Base-by-base conservation (phyloP, 371 early-diverging fungal species). In the Coemansia sp. region DNA sequence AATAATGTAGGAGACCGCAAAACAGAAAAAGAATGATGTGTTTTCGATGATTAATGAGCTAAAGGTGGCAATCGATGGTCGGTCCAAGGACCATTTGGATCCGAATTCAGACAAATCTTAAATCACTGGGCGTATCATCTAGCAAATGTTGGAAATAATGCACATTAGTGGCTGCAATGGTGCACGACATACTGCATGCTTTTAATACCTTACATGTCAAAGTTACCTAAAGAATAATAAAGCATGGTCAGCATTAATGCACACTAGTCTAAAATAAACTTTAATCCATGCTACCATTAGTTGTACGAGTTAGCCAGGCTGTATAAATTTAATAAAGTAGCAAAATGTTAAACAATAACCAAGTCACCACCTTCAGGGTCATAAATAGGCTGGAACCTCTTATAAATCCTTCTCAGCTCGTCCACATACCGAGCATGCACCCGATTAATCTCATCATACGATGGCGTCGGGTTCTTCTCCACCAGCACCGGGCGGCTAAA, bases 321-420 rank as follows among this genome's bases (percentile, higher is more conserved):
- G 45, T 45, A 6, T n/a, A 45, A 14, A 50, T 10, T 50, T 34
- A 34, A n/a, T 27, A 13, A 21, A 34, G 37, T 34, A 16, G 50
- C 42, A 27, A 18, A 1, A 51, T 2, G 18, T 31, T 68, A 73
- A 1, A 61, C 61, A 34, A 76, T 76, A 13, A 73, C 59, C 45
- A 73, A 27, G 14, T 71, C 72, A 13, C 61, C 76, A 5, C 76
- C 76, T 6, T 69, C 64, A 0, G 77, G 77, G 4, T 77, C 89
- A 50, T 88, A 91, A 37, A 82, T 67, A 56, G 91, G 88, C 71
- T 90, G 88, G 80, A 88, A 87, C 34, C 84, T 78, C 42, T 87
- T 77, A 70, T 87, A 90, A 6, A 90, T 77, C 3, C 69, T 74
- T 37, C 85, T 59, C 18, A 96, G 77, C 53, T 81, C 85, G 11